Evolutionary conservation across 495 filamentous ascomycete genomes (phyloP), one percentile per base, ranked within the genome.

Genomic region (Xylaria scruposa): DNA sequence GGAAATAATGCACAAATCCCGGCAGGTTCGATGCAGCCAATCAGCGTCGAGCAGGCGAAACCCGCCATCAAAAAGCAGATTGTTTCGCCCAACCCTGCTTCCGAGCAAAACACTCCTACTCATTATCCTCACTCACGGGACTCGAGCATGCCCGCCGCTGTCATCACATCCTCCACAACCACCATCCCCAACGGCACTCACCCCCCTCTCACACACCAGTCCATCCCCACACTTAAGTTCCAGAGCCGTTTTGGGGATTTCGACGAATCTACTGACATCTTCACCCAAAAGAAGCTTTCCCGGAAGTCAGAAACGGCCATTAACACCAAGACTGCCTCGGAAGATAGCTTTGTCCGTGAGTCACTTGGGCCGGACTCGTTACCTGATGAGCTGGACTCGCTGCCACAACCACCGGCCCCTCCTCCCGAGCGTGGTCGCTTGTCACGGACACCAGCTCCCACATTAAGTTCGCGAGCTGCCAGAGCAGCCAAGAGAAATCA

Each of bases 401-500:
- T 73, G 67, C 72, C 75, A 60, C 70, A 74, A 60, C 74, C 72
- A 9, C 74, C 77, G n/a, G 75, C 77, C 7, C 74, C 76, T 40
- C 68, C 67, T 33, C 56, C 72, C n/a, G 75, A 75, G 72, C 73
- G 70, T 69, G 70, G 61, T 68, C 72, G 73, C 71, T 74, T 70
- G 66, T 75, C 72, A 56, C 74, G 76, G 66, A 78, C 77, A 53
- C 77, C 77, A 40, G 76, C 75, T 61, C 77, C 77, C n/a, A 72
- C 71, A 53, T 63, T 76, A 15, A 79, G 69, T 70, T 72, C 72
- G 15, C 73, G 77, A 71, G 77, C 77, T 73, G 72, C 76, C 53
- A 74, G 77, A 42, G 77, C 84, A 58, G 80, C 81, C 54, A 86
- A 85, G 77, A 74, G 83, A 64, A 77, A 83, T 7, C 77, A 83